Percentiles rank a stretch among this genome's conserved stretches.
Conservation (phyloP, 176 grass and related monocot species). For the Phoenix dactylifera region DNA sequence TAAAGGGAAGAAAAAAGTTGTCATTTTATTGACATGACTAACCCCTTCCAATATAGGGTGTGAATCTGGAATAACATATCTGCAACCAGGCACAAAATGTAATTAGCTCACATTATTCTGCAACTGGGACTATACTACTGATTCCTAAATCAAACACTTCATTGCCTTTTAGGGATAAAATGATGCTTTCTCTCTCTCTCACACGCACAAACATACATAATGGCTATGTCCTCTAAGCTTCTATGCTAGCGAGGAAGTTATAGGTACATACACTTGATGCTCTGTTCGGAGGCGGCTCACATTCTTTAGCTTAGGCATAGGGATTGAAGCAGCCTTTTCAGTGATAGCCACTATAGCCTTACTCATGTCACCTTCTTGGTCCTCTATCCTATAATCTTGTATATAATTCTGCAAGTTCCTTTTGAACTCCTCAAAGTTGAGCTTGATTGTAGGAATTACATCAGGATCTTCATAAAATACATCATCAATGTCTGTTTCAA, state of each 20-base stretch:
- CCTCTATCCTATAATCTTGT: conserved; percentile 51
- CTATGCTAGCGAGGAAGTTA: background rate
- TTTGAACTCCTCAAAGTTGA: conserved; percentile 65
- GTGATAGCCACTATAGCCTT: conserved; percentile 57
- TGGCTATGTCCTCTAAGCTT: too few species aligned
- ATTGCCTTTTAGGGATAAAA: too few species aligned
- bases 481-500: conserved; percentile 62
- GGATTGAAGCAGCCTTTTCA: conserved; percentile 62
- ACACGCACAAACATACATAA: too few species aligned
- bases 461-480: conserved; percentile 56
- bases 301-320: conserved; percentile 82
- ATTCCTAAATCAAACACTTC: background rate
- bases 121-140: background rate
- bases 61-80: conserved; percentile 69
- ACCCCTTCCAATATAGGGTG: conserved; percentile 60
- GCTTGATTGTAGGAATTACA: conserved; percentile 69
- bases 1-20: too few species aligned
- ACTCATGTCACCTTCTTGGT: conserved; percentile 57
- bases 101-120: conserved; percentile 1
- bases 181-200: too few species aligned
- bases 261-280: conserved; percentile 70
- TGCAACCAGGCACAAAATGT: conserved; percentile 21
- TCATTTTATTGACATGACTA: conserved; percentile 15
- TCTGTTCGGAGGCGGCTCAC: conserved; percentile 75
- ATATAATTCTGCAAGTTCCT: conserved; percentile 76